Evolutionary conservation across 352 stramenopile genomes (phyloP), one percentile per base, ranked within the genome.

Genomic region (Phytophthora sojae): DNA sequence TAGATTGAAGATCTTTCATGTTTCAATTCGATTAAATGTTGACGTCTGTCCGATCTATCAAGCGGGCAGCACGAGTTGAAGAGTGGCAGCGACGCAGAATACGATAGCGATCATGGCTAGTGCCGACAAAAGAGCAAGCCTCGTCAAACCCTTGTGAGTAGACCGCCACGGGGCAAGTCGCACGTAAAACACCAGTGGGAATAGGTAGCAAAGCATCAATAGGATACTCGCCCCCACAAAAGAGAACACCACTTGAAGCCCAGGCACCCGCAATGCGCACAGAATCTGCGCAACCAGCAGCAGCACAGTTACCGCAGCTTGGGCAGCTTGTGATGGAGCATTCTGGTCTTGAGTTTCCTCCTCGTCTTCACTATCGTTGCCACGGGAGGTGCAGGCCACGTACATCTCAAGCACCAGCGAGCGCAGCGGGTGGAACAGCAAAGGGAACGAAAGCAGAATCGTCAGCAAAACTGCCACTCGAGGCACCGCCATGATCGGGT

Each of bases 161-260:
- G 53, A 72, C 12, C 72, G 75, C 81, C 85, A 91, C 14, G 81
- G 75, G 17, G 67, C 72, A 19, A 94, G 71, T 30, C 67, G 75
- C 14, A 74, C 63, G 69, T 88, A 92, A 69, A 88, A 92, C 3
- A 90, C 67, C 29, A 79, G 64, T 3, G 86, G 86, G 61, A 94
- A 83, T 17, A 90, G 47, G 73, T 94, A 94, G 68, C 86, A 94
- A 0, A 94, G 71, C 63, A 92, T 77, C 51, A 91, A 61, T 52
- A 94, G 63, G 56, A 90, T 90, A 62, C 83, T 93, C 26, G 86
- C 85, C 3, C 86, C 86, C 3, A 92, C 85, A 57, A 94, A 90
- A 1, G 84, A 94, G 64, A 94, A 94, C 6, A 92, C 85, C 45
- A 94, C 83, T 73, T 86, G 79, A 51, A 84, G 77, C 60, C 83